phyloP scores from a whole-genome alignment of 495 filamentous ascomycete genomes.

The Neurospora pannonica region DNA sequence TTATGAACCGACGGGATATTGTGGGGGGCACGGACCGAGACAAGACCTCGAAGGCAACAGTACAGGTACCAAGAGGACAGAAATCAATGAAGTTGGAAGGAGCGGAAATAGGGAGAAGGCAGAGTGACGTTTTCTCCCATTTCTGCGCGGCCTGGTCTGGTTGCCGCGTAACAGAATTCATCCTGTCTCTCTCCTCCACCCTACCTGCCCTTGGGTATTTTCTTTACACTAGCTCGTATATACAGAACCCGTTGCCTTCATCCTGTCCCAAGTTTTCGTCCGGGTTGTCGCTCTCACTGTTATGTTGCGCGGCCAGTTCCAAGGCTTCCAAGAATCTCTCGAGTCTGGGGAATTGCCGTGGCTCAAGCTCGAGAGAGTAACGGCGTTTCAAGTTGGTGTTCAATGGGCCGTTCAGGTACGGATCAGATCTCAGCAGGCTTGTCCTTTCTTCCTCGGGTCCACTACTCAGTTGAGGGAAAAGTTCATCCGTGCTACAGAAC shows the following conservation, averaged over 20 bases:
- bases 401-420: neutral
- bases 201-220: neutral
- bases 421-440: neutral
- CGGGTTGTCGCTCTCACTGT: neutral
- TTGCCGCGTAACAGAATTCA: neutral
- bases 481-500: neutral
- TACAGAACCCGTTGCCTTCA: neutral
- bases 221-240: neutral
- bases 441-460: neutral
- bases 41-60: neutral
- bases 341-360: rapidly evolving
- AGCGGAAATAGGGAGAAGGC: neutral
- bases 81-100: neutral
- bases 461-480: neutral
- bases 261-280: neutral
- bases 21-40: neutral
- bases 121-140: neutral
- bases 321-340: neutral
- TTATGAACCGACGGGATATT: neutral
- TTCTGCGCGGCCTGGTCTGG: neutral
- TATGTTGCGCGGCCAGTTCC: neutral
- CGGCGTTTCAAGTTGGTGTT: neutral
- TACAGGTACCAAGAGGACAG: neutral
- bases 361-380: neutral
- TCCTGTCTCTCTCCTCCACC: neutral